phyloP scores from a whole-genome alignment of 2,329 filamentous ascomycete species.

The Leptodontidium sp. region DNA sequence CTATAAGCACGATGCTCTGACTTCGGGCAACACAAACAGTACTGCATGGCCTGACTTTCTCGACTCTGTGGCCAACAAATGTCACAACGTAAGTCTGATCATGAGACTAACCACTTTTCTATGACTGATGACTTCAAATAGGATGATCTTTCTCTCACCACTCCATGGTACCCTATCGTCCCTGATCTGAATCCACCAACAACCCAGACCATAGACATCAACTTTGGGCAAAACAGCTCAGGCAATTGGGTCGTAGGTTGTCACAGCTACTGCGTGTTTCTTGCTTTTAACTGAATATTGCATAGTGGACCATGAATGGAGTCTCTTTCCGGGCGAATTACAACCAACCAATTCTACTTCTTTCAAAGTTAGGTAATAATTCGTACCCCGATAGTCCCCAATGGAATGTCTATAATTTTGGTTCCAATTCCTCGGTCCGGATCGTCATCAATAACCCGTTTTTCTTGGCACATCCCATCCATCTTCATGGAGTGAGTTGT shows the following conservation, averaged over 20 bases:
- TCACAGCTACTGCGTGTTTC: conserved; percentile 48
- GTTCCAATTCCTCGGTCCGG: conserved; percentile 62
- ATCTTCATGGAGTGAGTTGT: conserved; percentile 63
- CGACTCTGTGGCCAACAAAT: conserved; percentile 53
- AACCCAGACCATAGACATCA: background rate
- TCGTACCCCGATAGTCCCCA: conserved; percentile 56
- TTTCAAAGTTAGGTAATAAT: conserved; percentile 58
- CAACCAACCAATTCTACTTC: conserved; percentile 65
- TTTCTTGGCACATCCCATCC: conserved; percentile 65
- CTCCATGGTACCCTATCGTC: background rate
- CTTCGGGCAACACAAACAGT: conserved; percentile 57
- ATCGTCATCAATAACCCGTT: conserved; percentile 62
- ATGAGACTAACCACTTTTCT: background rate
- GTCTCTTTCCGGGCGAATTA: conserved; percentile 64
- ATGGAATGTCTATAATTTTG: conserved; percentile 64
- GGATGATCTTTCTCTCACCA: background rate
- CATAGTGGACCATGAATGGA: conserved; percentile 62
- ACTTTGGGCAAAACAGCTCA: background rate
- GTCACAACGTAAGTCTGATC: background rate
- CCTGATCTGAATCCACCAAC: background rate
- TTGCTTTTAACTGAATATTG: conserved; percentile 55
- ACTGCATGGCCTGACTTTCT: conserved; percentile 55
- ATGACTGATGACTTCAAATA: background rate
- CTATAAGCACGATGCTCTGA: conserved; percentile 65
- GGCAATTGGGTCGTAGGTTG: background rate